Base-by-base conservation (phyloP, 768 basidiomycete species). In the Strobilomyces confusus region DNA sequence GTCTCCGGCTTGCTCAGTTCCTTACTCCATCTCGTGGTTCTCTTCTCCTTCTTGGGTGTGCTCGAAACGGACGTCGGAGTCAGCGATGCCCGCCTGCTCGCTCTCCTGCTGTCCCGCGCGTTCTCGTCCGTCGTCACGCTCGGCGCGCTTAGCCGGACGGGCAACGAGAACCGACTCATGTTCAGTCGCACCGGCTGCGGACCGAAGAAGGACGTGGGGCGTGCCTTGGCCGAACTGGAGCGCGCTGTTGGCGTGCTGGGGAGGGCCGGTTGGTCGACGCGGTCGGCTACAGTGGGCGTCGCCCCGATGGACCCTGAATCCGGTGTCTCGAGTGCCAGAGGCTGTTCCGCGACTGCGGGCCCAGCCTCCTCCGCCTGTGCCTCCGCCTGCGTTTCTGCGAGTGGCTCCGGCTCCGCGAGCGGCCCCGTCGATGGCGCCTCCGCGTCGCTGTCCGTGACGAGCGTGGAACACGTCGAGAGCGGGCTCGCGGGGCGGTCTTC, bases 1-100 rank as follows among this genome's bases (percentile, higher is more conserved):
- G 60, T 67, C 25, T 66, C 64, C 2, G 60, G 52, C 17, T 57
- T 59, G 7, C 36, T 49, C 52, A 62, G 9, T 44, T 64, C 60
- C 48, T 17, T 54, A 14, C 52, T 57, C 63, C 55, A 64, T 20
- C 58, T 45, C 8, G 54, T 57, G 17, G 15, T 14, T 40, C 58
- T 49, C 43, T 48, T 68, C n/a, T 51, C 66, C 46, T 44, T 56
- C 50, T 49, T 56, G 13, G 42, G 8, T 44, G 30, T 9, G 14
- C 40, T 29, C 6, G 45, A 12, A 19, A 32, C 20, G 11, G 47
- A 38, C 11, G 32, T 4, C 1, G 36, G 9, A 15, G 49, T 15
- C 11, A 48, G 7, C 1, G 56, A 59, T 2, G 23, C 3, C 1
- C 54, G 57, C 23, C 45, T 59, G 42, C 41, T 54, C 37, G 46